Evolutionary conservation across 2,329 filamentous ascomycete species (phyloP), one percentile per base, ranked within the genome.

Genomic region (Scedosporium dehoogii): DNA sequence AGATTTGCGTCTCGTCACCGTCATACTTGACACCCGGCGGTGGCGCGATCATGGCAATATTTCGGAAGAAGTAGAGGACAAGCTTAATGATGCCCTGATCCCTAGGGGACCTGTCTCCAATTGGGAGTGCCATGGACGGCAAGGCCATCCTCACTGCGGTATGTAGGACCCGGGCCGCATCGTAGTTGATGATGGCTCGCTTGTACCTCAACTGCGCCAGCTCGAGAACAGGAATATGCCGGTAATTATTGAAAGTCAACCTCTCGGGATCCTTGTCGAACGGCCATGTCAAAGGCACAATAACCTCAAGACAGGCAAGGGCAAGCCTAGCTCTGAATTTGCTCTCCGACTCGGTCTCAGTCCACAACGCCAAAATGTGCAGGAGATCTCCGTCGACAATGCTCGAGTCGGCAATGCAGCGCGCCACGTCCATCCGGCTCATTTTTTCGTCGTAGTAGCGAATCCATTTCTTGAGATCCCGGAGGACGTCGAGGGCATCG

Each of bases 31-130:
- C 78, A 65, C 87, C 85, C 1, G 84, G 82, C 2, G 90, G 87
- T 4, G 90, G 87, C 7, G 87, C 81, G 60, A 99, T 96, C 78
- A 93, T 87, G 61, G 89, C 87, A 29, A 97, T 82, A 69, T 99
- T 99, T 38, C 93, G 86, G 58, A 97, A 78, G 67, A 97, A 89
- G 74, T 94, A 96, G 7, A 99, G 78, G 58, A 96, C 82, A 41
- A 99, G 83, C 72, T 92, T 94, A 72, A 99, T 92, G 68, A 97
- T 92, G 58, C 91, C 92, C 69, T 96, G 91, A 68, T 99, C 93
- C 69, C 92, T 83, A 23, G 85, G 78, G 38, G 84, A 86, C 62
- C 94, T 81, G 69, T 97, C 92, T 27, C 86, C 84, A 65, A 89
- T 84, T 1, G 89, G 81, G 27, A 90, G 76, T 2, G 91, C 90